Evolutionary conservation across 495 filamentous ascomycete genomes (phyloP).

Genomic region (Aspergillus cavernicola): DNA sequence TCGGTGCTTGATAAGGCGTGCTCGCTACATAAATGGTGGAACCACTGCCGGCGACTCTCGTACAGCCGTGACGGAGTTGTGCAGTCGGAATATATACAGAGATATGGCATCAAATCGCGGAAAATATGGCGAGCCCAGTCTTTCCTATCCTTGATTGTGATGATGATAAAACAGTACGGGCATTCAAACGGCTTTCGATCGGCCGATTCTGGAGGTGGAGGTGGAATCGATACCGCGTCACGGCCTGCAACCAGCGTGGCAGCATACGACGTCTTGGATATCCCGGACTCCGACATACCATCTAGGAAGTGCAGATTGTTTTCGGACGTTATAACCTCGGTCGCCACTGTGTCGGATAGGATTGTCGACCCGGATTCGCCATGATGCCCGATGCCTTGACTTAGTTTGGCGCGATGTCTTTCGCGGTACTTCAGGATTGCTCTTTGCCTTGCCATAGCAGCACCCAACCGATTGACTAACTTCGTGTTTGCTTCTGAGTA

Average conservation of each 20-base stretch:
- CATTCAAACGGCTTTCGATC: constrained; percentile 21
- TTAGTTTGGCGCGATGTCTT: constrained; percentile 15
- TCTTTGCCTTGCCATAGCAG: constrained; percentile 16
- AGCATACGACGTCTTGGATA: constrained; percentile 12
- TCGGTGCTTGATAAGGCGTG: not conserved
- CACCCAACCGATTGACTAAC: constrained; percentile 7
- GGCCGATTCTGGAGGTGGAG: constrained; percentile 9
- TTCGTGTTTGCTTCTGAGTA: constrained; percentile 1
- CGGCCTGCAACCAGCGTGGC: not conserved
- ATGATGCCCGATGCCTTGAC: constrained; percentile 4
- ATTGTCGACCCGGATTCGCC: not conserved
- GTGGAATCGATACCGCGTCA: not conserved
- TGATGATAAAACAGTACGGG: constrained; percentile 27
- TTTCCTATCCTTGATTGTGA: constrained; percentile 6
- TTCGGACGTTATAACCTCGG: not conserved
- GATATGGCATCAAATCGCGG: constrained; percentile 28
- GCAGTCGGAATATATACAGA: constrained; percentile 21
- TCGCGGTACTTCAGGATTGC: constrained; percentile 18
- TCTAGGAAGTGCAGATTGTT: not conserved
- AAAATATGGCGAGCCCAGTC: constrained; percentile 27
- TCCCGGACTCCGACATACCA: not conserved
- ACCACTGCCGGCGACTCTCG: constrained; percentile 23
- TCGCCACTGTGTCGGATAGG: constrained; percentile 12
- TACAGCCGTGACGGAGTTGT: constrained; percentile 16
- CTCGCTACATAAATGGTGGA: constrained; percentile 13